Base-by-base conservation (phyloP, 1,284 basidiomycete species). In the Cutaneotrichosporon mucoides region DNA sequence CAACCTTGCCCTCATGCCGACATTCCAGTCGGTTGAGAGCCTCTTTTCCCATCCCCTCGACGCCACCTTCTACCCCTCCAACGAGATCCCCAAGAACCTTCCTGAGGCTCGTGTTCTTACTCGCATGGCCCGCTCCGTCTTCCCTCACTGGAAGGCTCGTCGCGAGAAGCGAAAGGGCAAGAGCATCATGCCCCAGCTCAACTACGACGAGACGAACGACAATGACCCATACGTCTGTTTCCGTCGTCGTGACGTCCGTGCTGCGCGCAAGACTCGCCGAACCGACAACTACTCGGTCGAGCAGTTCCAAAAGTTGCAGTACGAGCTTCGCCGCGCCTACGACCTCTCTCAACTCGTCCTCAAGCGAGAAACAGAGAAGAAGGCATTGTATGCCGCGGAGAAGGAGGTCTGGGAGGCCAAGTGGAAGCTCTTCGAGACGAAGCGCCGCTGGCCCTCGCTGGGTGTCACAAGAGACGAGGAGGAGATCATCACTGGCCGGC, bases 141-240 rank as follows among this genome's bases (percentile, higher is more conserved):
- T 91, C 75, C 84, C 87, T 0, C 86, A 92, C 69, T 94, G 90
- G 91, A 87, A 84, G 69, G 84, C 87, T 64, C 84, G 90, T 35
- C 83, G 89, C 43, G 79, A 86, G 42, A 85, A 88, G 65, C 84
- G 89, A 48, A 83, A 82, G 11, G 91, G 91, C 4, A 86, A 87
- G 67, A 79, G 85, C 43, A 90, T 93, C 69, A 88, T 91, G 66
- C 90, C 91, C 4, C 79, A 79, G 41, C 82, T 93, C 24, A 91
- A 93, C 71, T 87, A 85, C 65, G 93, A 99, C 76, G 95, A 98
- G 79, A 84, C 88, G 41, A 95, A 97, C 77, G 86, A 88, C 55
- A 93, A 92, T 61, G 93, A 98, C 72, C 96, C 96, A 0, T 99
- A 98, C 67, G 92, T 98, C 53, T 99, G 96, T 79, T 99, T 99